Evolutionary conservation across 202 grass and related monocot species (phyloP).

Genomic region (Schoenoplectus triqueter): DNA sequence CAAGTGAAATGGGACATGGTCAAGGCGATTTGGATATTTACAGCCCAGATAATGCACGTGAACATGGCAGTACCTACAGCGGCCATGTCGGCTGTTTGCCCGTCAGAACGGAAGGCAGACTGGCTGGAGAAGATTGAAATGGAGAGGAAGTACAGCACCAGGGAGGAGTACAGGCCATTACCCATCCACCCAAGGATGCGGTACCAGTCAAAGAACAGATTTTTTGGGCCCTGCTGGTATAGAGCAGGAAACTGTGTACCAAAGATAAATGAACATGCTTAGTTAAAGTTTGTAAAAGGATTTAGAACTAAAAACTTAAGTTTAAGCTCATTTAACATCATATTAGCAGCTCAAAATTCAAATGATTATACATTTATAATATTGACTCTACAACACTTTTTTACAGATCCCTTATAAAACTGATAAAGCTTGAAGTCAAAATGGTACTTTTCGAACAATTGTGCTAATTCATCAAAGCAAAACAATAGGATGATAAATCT

Average conservation of each 20-base stretch:
- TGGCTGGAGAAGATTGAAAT: conserved; percentile 75
- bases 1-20: conserved; percentile 99
- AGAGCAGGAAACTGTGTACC: conserved; percentile 87
- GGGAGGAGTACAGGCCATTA: conserved; percentile 91
- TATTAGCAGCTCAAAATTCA: background rate
- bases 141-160: conserved; percentile 87
- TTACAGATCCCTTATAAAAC: background rate
- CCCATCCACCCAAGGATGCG: conserved; percentile 95
- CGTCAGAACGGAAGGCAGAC: conserved; percentile 58
- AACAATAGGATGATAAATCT: background rate
- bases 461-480: background rate
- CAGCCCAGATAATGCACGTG: conserved; percentile 96
- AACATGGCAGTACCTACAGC: conserved; percentile 92
- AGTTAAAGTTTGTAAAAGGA: background rate
- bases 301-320: background rate
- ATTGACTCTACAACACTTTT: background rate
- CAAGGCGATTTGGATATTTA: conserved; percentile 93
- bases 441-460: conserved; percentile 12
- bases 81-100: conserved; percentile 94
- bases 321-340: background rate
- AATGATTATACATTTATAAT: background rate
- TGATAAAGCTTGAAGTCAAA: background rate
- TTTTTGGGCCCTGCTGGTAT: conserved; percentile 95
- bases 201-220: conserved; percentile 99
- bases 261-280: background rate